phyloP scores from a whole-genome alignment of 208 protist species.

The Trypanosoma boissoni region DNA sequence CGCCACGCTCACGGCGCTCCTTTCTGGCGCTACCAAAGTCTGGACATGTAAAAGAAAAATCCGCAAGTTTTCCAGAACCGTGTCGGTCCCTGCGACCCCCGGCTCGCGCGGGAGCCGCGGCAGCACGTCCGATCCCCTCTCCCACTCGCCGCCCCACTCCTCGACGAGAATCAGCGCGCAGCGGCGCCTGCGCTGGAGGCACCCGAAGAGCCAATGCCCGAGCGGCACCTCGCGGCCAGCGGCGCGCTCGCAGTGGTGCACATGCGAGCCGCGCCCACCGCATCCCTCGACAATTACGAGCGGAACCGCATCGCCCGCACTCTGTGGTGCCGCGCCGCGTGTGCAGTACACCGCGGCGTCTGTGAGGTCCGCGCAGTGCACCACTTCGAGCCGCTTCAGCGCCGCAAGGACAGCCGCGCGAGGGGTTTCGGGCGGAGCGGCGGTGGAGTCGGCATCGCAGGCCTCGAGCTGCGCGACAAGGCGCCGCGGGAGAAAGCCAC shows the following conservation, averaged over 20 bases:
- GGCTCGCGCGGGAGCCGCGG: slow-evolving; percentile 6
- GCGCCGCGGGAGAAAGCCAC: slow-evolving; percentile 28
- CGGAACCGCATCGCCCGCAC: slow-evolving; percentile 25
- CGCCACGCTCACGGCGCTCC: background rate
- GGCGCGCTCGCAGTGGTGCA: slow-evolving; percentile 57
- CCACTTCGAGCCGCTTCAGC: slow-evolving; percentile 42
- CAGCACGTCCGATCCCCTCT: slow-evolving; percentile 17
- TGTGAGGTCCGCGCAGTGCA: slow-evolving; percentile 40
- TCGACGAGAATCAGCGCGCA: slow-evolving; percentile 68
- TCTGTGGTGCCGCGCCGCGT: background rate
- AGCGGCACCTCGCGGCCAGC: slow-evolving; percentile 42
- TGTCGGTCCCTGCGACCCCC: background rate
- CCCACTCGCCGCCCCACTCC: slow-evolving; percentile 14
- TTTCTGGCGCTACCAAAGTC: background rate
- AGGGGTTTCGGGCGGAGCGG: slow-evolving; percentile 12
- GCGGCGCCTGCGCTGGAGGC: slow-evolving; percentile 49
- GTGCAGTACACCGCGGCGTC: slow-evolving; percentile 25
- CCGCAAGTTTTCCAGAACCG: background rate
- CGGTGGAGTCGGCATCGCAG: slow-evolving; percentile 7
- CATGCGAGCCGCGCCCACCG: slow-evolving; percentile 32
- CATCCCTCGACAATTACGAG: slow-evolving; percentile 53
- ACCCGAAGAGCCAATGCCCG: slow-evolving; percentile 44
- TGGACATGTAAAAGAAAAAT: background rate
- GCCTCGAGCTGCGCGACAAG: slow-evolving; percentile 45
- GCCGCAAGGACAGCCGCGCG: slow-evolving; percentile 29